Evolutionary conservation across 495 filamentous ascomycete species (phyloP).

Genomic region (Zalerion maritima): DNA sequence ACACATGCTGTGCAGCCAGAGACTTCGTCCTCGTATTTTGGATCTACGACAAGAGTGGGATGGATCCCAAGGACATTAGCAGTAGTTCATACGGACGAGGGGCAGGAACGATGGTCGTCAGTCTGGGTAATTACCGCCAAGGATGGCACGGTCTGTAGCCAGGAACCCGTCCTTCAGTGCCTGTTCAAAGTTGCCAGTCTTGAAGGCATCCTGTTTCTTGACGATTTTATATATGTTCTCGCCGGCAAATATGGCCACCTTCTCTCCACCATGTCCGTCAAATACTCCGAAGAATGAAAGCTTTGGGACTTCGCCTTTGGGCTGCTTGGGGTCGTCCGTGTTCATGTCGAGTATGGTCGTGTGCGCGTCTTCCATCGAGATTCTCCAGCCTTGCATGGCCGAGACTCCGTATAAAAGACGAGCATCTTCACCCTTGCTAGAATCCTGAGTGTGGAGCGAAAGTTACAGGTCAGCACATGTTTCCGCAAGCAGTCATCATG

Average conservation of each 20-base stretch:
- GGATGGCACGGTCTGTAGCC: constrained; percentile 87
- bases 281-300: constrained; percentile 97
- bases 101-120: constrained; percentile 12
- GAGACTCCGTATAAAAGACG: constrained; percentile 85
- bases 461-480: too few species aligned
- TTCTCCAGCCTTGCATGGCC: constrained; percentile 99
- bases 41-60: constrained; percentile 45
- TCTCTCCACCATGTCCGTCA: constrained; percentile 94
- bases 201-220: constrained; percentile 84
- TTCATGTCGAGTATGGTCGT: constrained; percentile 72
- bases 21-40: constrained; percentile 91
- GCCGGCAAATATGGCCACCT: constrained; percentile 85
- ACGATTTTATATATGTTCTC: constrained; percentile 89
- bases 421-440: constrained; percentile 82
- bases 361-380: constrained; percentile 98
- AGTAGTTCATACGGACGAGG: too few species aligned
- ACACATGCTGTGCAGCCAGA: constrained; percentile 95
- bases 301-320: constrained; percentile 51
- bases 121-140: constrained; percentile 52
- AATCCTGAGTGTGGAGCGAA: constrained; percentile 43
- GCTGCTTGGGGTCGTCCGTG: constrained; percentile 42
- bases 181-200: constrained; percentile 81
- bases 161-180: constrained; percentile 94
- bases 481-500: too few species aligned
- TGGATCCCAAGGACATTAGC: not conserved